phyloP scores from a whole-genome alignment of 2,329 filamentous ascomycete species.

The Cylindrodendrum hubeiense region DNA sequence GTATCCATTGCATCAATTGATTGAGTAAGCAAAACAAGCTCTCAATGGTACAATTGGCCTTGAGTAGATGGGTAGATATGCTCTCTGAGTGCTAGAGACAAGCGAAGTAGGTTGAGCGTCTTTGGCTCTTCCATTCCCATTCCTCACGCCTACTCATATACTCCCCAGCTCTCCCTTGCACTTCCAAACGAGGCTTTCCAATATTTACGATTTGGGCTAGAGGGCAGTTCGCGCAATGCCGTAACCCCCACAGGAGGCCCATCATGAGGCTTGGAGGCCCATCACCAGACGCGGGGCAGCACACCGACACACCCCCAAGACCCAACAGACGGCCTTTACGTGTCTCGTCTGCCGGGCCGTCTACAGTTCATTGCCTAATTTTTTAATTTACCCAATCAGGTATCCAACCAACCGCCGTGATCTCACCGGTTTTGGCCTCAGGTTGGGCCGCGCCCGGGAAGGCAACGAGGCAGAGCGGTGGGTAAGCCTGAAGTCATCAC shows the following conservation, averaged over 20 bases:
- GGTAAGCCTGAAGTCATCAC: constrained; percentile 1
- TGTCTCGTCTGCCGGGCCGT: constrained; percentile 4
- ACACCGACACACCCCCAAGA: neutral
- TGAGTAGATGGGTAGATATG: neutral
- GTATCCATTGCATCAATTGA: neutral
- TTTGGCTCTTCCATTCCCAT: neutral
- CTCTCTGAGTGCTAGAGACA: neutral
- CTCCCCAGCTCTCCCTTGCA: neutral
- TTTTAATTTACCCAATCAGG: neutral
- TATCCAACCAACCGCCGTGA: neutral
- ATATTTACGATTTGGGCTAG: neutral
- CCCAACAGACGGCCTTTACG: constrained; percentile 12
- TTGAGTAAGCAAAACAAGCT: neutral
- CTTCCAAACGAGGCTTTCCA: no score
- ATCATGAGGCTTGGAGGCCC: constrained; percentile 36
- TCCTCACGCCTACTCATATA: constrained; percentile 9
- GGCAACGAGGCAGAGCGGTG: constrained; percentile 29
- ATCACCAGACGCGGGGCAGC: constrained; percentile 23
- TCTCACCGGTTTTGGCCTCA: constrained; percentile 9
- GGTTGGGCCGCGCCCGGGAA: constrained; percentile 27
- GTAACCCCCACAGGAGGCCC: constrained; percentile 15
- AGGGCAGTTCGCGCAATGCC: neutral
- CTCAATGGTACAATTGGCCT: neutral
- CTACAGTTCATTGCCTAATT: constrained; percentile 15
- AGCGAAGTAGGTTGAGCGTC: neutral